These are phyloP conservation scores for Thalassiosira exigua DNA, from an alignment of 352 stramenopile genomes.

Conservation along the genomic window DNA sequence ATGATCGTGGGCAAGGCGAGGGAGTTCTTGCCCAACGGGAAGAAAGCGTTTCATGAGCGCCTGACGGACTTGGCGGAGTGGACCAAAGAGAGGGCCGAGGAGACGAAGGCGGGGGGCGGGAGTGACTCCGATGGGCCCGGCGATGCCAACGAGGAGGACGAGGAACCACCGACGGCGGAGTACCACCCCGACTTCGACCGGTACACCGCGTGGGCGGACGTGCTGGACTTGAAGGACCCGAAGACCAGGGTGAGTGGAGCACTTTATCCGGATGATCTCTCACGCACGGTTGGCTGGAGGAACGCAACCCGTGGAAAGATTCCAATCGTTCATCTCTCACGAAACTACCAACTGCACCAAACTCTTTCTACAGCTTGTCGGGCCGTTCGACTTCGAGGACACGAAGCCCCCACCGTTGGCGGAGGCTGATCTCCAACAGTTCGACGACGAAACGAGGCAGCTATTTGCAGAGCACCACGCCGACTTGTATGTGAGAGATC, in stretches of 20 bases:
- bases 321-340: too few relatives aligned
- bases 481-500: slow-evolving; percentile 45
- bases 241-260: slow-evolving; percentile 24
- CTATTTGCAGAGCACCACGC: slow-evolving; percentile 8
- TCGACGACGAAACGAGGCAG: slow-evolving; percentile 1
- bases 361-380: too few relatives aligned
- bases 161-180: slow-evolving; percentile 8
- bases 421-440: slow-evolving; percentile 10
- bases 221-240: slow-evolving; percentile 36
- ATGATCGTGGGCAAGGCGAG: slow-evolving; percentile 40
- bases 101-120: background rate
- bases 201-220: slow-evolving; percentile 29
- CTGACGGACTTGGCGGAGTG: slow-evolving; percentile 17
- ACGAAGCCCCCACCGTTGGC: slow-evolving; percentile 1
- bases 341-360: too few relatives aligned
- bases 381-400: slow-evolving; percentile 50
- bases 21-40: slow-evolving; percentile 44
- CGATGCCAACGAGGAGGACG: background rate
- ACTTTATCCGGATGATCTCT: too few relatives aligned
- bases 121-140: background rate
- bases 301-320: too few relatives aligned
- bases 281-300: too few relatives aligned
- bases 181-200: slow-evolving; percentile 38
- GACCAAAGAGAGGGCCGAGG: background rate
- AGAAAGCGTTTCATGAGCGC: slow-evolving; percentile 15